phyloP scores from a whole-genome alignment of 1,284 basidiomycete species.

The Albatrellus sp. region DNA sequence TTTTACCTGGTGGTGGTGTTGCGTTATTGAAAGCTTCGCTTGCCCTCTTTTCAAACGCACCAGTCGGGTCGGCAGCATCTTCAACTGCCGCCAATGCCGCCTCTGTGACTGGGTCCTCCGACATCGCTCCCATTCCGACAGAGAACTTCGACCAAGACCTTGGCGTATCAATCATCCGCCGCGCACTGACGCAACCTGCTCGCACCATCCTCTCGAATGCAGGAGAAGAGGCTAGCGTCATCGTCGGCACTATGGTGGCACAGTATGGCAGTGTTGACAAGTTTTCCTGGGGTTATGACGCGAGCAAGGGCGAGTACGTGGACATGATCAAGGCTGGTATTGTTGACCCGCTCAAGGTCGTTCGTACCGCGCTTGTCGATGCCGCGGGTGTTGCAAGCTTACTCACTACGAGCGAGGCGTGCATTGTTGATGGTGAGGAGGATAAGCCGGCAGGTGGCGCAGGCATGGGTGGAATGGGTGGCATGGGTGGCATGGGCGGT shows the following conservation, averaged over 20 bases:
- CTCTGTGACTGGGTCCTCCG: constrained; percentile 27
- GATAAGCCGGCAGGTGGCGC: constrained; percentile 48
- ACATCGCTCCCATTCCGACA: constrained; percentile 59
- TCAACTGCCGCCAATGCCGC: constrained; percentile 13
- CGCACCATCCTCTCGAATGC: constrained; percentile 92
- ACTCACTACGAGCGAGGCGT: constrained; percentile 88
- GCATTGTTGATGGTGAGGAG: constrained; percentile 85
- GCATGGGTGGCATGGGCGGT: constrained; percentile 36
- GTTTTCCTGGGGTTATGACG: constrained; percentile 88
- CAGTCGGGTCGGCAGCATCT: constrained; percentile 26
- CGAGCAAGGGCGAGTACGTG: constrained; percentile 81
- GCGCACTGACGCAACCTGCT: constrained; percentile 75
- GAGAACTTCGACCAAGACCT: constrained; percentile 97
- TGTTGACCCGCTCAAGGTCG: constrained; percentile 90
- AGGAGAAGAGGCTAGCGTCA: constrained; percentile 89
- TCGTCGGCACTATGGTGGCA: constrained; percentile 76
- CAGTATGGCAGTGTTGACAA: constrained; percentile 56
- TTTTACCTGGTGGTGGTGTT: constrained; percentile 91
- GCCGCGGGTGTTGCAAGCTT: constrained; percentile 81
- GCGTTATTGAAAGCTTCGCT: constrained; percentile 86
- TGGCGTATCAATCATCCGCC: constrained; percentile 87
- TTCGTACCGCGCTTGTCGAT: constrained; percentile 83
- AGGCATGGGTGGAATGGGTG: constrained; percentile 43
- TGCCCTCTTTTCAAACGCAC: constrained; percentile 53
- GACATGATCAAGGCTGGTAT: constrained; percentile 95